These are phyloP conservation scores for Mycena vulgaris DNA, from an alignment of 768 basidiomycete genomes.

Conservation along the genomic window DNA sequence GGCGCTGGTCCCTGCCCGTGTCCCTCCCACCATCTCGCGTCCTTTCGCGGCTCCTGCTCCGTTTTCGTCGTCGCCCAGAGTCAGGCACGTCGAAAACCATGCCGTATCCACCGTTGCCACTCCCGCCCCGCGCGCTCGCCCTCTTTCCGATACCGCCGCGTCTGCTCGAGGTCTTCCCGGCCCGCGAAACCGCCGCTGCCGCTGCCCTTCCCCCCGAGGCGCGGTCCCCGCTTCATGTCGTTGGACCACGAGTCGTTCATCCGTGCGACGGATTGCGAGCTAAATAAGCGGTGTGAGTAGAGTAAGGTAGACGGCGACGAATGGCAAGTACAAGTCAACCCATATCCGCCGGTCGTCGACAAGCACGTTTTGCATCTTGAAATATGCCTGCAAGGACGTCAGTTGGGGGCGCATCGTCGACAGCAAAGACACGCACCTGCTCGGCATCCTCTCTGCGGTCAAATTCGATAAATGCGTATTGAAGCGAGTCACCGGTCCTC, in stretches of 20 bases:
- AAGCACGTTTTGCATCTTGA: slow-evolving; percentile 99
- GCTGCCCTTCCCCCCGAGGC: slow-evolving; percentile 48
- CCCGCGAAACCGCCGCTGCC: slow-evolving; percentile 73
- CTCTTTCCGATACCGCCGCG: slow-evolving; percentile 75
- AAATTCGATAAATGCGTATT: slow-evolving; percentile 99
- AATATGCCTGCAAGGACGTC: slow-evolving; percentile 81
- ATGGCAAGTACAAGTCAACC: slow-evolving; percentile 94
- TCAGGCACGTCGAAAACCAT: slow-evolving; percentile 91
- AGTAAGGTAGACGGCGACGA: slow-evolving; percentile 22
- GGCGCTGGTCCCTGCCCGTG: slow-evolving; percentile 47
- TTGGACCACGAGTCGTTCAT: slow-evolving; percentile 89
- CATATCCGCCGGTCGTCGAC: slow-evolving; percentile 98
- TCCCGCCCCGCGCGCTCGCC: slow-evolving; percentile 42
- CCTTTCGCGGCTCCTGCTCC: slow-evolving; percentile 67
- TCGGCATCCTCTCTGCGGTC: slow-evolving; percentile 95
- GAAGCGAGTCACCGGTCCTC: slow-evolving; percentile 94
- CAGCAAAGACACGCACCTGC: slow-evolving; percentile 69
- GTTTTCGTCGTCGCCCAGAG: slow-evolving; percentile 60
- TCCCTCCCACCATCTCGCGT: slow-evolving; percentile 45
- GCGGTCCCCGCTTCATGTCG: slow-evolving; percentile 69
- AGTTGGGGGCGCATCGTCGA: neutral
- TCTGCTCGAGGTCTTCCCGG: slow-evolving; percentile 81
- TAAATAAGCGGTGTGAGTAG: slow-evolving; percentile 46
- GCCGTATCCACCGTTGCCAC: slow-evolving; percentile 64
- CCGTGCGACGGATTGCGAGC: slow-evolving; percentile 95